These are phyloP conservation scores for Triticum urartu DNA, from an alignment of 176 grass and related monocot species.

Conservation along the genomic window DNA sequence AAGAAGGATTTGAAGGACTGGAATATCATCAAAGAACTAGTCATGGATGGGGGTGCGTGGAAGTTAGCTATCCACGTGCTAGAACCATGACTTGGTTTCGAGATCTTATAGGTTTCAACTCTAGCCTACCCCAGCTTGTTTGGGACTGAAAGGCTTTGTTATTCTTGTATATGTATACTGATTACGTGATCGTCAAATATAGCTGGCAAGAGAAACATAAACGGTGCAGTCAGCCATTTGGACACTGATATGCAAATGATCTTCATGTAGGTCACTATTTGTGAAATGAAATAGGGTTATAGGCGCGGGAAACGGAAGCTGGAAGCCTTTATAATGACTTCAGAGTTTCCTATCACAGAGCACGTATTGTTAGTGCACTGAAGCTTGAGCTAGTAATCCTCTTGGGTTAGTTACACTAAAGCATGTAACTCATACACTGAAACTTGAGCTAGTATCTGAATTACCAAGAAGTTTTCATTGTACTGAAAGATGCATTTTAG, in stretches of 20 bases:
- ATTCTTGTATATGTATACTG: too few species aligned
- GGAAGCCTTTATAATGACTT: not conserved
- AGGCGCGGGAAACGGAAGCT: not conserved
- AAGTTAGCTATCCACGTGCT: too few species aligned
- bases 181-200: not conserved
- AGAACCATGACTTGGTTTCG: too few species aligned
- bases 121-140: too few species aligned
- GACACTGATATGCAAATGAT: not conserved
- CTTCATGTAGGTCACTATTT: slow-evolving; percentile 5
- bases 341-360: not conserved
- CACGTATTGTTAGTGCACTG: not conserved
- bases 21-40: too few species aligned
- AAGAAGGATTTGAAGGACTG: too few species aligned
- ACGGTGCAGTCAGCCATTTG: not conserved
- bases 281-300: not conserved
- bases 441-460: not conserved
- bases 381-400: slow-evolving; percentile 7
- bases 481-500: not conserved
- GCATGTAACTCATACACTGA: too few species aligned
- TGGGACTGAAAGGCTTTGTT: too few species aligned
- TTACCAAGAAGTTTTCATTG: not conserved
- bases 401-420: not conserved
- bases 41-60: too few species aligned
- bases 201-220: slow-evolving; percentile 5
- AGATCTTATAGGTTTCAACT: too few species aligned